Percentiles rank a stretch among this genome's conserved stretches.
Conservation (phyloP, 2,329 filamentous ascomycete genomes). For the Hirsutella thompsonii region DNA sequence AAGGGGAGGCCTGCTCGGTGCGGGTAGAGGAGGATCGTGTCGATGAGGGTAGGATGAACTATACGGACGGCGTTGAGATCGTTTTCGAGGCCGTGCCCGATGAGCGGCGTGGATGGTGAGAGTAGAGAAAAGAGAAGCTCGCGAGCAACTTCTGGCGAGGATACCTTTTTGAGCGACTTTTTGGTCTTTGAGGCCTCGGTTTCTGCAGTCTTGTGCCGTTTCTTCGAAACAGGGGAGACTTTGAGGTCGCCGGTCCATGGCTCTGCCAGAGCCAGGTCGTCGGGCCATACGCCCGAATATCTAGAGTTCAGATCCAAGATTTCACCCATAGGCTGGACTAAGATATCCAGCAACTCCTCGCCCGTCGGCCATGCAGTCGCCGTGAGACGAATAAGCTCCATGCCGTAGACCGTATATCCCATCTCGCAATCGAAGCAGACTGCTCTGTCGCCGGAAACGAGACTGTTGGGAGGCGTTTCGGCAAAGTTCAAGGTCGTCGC, state of each 20-base stretch:
- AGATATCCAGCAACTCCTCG: slow-evolving; percentile 63
- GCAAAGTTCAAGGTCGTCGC: slow-evolving; percentile 70
- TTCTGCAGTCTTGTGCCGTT: slow-evolving; percentile 11
- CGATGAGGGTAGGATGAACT: slow-evolving; percentile 73
- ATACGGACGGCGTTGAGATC: slow-evolving; percentile 79
- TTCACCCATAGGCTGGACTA: slow-evolving; percentile 74
- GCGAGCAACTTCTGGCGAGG: slow-evolving; percentile 62
- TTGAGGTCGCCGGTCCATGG: slow-evolving; percentile 29
- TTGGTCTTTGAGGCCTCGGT: slow-evolving; percentile 13
- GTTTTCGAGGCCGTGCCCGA: slow-evolving; percentile 92
- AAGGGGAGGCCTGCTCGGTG: slow-evolving; percentile 65
- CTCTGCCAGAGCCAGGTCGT: slow-evolving; percentile 60
- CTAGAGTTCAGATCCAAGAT: slow-evolving; percentile 84
- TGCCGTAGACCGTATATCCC: slow-evolving; percentile 80
- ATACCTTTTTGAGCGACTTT: slow-evolving; percentile 54
- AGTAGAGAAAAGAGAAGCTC: slow-evolving; percentile 65
- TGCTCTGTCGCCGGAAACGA: slow-evolving; percentile 39
- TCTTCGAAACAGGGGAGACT: slow-evolving; percentile 8
- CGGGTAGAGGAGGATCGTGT: slow-evolving; percentile 76
- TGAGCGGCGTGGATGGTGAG: slow-evolving; percentile 64
- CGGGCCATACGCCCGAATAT: slow-evolving; percentile 74
- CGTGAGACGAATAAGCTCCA: slow-evolving; percentile 84
- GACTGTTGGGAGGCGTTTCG: slow-evolving; percentile 55
- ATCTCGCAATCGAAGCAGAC: slow-evolving; percentile 95
- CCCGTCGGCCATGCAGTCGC: slow-evolving; percentile 78